phyloP scores from a whole-genome alignment of 768 basidiomycete species.

The Boletus insuetus region DNA sequence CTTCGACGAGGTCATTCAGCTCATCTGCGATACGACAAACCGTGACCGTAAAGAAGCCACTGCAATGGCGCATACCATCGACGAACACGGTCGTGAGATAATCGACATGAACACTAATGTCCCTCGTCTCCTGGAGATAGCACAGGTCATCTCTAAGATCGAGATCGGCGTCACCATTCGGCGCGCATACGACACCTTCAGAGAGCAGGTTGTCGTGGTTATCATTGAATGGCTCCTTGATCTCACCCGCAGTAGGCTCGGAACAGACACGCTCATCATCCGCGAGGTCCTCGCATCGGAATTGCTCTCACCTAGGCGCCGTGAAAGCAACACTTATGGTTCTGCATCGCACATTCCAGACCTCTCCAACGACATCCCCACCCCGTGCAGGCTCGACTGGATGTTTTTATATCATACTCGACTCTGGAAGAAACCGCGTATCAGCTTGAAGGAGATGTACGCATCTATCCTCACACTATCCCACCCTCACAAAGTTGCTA shows the following conservation, averaged over 20 bases:
- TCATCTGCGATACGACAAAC: slow-evolving; percentile 55
- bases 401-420: slow-evolving; percentile 79
- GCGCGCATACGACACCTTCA: slow-evolving; percentile 81
- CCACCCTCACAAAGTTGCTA: slow-evolving; percentile 67
- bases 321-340: slow-evolving; percentile 47
- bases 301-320: slow-evolving; percentile 58
- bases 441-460: slow-evolving; percentile 81
- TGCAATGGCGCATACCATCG: slow-evolving; percentile 57
- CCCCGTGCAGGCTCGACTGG: slow-evolving; percentile 67
- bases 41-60: slow-evolving; percentile 57
- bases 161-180: slow-evolving; percentile 91
- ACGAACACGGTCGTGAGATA: slow-evolving; percentile 79
- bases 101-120: slow-evolving; percentile 66
- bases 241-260: slow-evolving; percentile 69
- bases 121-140: slow-evolving; percentile 66
- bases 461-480: slow-evolving; percentile 70
- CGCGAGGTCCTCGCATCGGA: slow-evolving; percentile 73
- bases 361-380: slow-evolving; percentile 38
- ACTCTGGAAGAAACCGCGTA: slow-evolving; percentile 80
- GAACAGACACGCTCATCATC: slow-evolving; percentile 62
- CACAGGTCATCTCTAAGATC: slow-evolving; percentile 77
- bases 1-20: slow-evolving; percentile 78
- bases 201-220: slow-evolving; percentile 79
- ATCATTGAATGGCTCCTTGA: slow-evolving; percentile 87
- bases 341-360: slow-evolving; percentile 37